phyloP scores from a whole-genome alignment of 2,329 filamentous ascomycete genomes.

The Hypoxylon sp. region DNA sequence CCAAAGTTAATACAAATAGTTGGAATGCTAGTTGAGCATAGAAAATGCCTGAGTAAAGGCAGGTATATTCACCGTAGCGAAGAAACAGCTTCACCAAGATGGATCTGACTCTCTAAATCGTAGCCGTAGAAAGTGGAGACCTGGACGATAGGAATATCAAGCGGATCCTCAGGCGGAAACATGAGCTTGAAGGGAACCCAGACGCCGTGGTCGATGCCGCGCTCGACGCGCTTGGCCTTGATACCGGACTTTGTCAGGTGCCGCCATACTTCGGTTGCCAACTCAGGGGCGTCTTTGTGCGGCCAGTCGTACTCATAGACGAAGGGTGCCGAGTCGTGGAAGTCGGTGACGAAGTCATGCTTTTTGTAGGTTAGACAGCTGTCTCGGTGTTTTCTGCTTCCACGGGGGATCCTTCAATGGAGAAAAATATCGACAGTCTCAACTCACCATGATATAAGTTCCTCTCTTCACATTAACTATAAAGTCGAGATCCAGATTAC shows the following conservation, averaged over 20 bases:
- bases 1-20: neutral
- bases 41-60: neutral
- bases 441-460: slow-evolving; percentile 43
- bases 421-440: neutral
- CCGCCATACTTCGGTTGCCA: slow-evolving; percentile 39
- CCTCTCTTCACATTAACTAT: slow-evolving; percentile 44
- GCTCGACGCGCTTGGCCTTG: slow-evolving; percentile 44
- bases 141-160: slow-evolving; percentile 44
- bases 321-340: slow-evolving; percentile 44
- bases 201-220: slow-evolving; percentile 44
- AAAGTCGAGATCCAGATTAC: neutral
- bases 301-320: slow-evolving; percentile 47
- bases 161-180: slow-evolving; percentile 42
- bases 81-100: slow-evolving; percentile 40
- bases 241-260: slow-evolving; percentile 40
- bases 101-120: slow-evolving; percentile 43
- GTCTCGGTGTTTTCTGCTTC: neutral
- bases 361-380: slow-evolving; percentile 13
- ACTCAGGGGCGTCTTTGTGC: slow-evolving; percentile 41
- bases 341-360: slow-evolving; percentile 47
- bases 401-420: too few species aligned
- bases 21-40: neutral
- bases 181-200: slow-evolving; percentile 46
- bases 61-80: slow-evolving; percentile 32
- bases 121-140: slow-evolving; percentile 45